A percentile compares a stretch with the other conserved stretches of the same genome.
phyloP scores from a whole-genome alignment of 768 basidiomycete genomes.

The Kwoniella shandongensis region DNA sequence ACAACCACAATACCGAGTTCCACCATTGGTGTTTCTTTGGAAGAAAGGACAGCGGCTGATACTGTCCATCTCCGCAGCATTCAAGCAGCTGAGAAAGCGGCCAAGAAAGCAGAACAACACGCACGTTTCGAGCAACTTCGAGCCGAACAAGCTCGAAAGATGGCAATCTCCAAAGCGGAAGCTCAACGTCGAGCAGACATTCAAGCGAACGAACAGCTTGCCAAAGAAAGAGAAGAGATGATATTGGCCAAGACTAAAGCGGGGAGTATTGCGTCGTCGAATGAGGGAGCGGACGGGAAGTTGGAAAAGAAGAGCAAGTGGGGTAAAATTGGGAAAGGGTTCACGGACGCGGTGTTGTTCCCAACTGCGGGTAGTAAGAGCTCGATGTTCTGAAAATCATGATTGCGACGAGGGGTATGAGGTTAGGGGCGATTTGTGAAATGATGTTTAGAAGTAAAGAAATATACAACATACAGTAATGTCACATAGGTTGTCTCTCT shows the following conservation, averaged over 20 bases:
- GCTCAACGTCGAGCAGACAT: conserved; percentile 32
- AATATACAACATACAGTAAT: too few relatives aligned
- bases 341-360: conserved; percentile 37
- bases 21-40: too few relatives aligned
- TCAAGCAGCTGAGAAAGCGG: conserved; percentile 32
- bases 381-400: conserved; percentile 29
- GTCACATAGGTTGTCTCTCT: too few relatives aligned
- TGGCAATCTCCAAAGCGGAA: conserved; percentile 26
- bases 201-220: background rate
- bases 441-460: too few relatives aligned
- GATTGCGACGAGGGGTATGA: too few relatives aligned
- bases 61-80: conserved; percentile 15
- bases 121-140: conserved; percentile 34
- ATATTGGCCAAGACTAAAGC: conserved; percentile 5
- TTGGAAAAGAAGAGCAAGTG: conserved; percentile 27
- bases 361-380: conserved; percentile 22
- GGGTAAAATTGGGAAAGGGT: conserved; percentile 36
- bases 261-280: conserved; percentile 17
- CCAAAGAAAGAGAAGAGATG: conserved; percentile 3
- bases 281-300: conserved; percentile 20
- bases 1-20: too few relatives aligned
- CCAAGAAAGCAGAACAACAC: conserved; percentile 32
- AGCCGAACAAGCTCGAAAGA: conserved; percentile 29
- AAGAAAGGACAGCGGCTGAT: too few relatives aligned
- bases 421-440: too few relatives aligned